These are phyloP conservation scores for Beauveria scarabaeidicola DNA, from an alignment of 2,329 filamentous ascomycete genomes.

Conservation along the genomic window DNA sequence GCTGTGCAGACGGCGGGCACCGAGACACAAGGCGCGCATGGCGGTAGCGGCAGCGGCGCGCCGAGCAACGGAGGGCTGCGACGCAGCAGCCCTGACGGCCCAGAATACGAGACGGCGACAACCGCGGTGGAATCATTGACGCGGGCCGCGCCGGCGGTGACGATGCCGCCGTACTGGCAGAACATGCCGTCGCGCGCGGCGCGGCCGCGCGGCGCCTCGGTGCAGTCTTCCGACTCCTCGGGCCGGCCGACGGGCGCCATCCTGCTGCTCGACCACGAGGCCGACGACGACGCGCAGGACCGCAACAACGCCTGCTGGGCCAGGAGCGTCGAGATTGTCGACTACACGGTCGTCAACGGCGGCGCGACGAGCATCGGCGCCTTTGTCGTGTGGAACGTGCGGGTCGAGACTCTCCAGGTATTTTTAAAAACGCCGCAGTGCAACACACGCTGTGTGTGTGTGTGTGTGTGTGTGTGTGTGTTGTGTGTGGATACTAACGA, in stretches of 20 bases:
- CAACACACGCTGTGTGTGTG: too few species aligned
- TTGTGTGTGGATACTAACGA: too few species aligned
- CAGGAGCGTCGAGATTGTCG: conserved; percentile 50
- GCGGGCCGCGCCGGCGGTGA: conserved; percentile 23
- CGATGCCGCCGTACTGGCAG: conserved; percentile 38
- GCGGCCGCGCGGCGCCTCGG: conserved; percentile 33
- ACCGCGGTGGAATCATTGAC: conserved; percentile 15
- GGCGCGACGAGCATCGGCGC: conserved; percentile 60
- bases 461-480: too few species aligned
- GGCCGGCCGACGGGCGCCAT: conserved; percentile 46
- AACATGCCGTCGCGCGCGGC: conserved; percentile 24
- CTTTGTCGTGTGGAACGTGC: conserved; percentile 92
- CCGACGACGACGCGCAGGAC: conserved; percentile 36
- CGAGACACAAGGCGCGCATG: not conserved
- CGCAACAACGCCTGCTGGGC: conserved; percentile 56
- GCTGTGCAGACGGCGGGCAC: not conserved
- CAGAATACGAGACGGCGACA: not conserved
- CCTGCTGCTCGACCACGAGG: conserved; percentile 54
- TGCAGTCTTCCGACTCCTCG: conserved; percentile 41
- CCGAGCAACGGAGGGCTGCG: too few species aligned
- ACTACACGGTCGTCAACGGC: conserved; percentile 49
- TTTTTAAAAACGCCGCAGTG: conserved; percentile 24
- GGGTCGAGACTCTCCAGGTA: conserved; percentile 76
- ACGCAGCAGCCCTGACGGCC: too few species aligned
- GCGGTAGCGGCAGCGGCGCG: not conserved